These are phyloP conservation scores for Colletotrichum horii DNA, from an alignment of 2,329 filamentous ascomycete genomes.

Conservation along the genomic window DNA sequence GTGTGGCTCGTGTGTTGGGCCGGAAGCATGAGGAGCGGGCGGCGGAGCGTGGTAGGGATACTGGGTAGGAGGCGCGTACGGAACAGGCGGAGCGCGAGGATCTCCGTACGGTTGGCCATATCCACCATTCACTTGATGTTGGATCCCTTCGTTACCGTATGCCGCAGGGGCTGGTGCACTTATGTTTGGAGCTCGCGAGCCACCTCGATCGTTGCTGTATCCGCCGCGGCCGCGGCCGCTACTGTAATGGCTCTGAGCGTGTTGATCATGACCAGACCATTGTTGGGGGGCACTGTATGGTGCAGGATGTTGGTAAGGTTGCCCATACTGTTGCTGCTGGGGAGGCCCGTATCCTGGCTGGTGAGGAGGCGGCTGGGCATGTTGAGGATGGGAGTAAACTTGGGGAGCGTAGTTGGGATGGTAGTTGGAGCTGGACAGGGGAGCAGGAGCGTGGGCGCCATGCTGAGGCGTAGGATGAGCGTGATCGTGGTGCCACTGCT, in stretches of 20 bases:
- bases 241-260: constrained; percentile 41
- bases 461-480: constrained; percentile 37
- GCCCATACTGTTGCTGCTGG: constrained; percentile 40
- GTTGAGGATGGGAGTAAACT: constrained; percentile 49
- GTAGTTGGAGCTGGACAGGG: constrained; percentile 59
- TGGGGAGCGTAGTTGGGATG: constrained; percentile 66
- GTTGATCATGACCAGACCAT: constrained; percentile 37
- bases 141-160: constrained; percentile 30
- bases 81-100: constrained; percentile 37
- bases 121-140: constrained; percentile 36
- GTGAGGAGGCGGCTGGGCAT: constrained; percentile 33
- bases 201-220: constrained; percentile 49
- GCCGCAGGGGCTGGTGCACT: constrained; percentile 37
- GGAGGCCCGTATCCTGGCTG: constrained; percentile 48
- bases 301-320: constrained; percentile 40
- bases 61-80: constrained; percentile 31
- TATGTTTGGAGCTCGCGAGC: constrained; percentile 38
- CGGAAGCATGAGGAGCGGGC: constrained; percentile 39
- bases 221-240: constrained; percentile 46
- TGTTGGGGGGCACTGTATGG: constrained; percentile 34
- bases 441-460: constrained; percentile 47
- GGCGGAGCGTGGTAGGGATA: constrained; percentile 42
- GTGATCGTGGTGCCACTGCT: constrained; percentile 48
- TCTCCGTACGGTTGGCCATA: constrained; percentile 48
- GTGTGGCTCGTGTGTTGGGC: constrained; percentile 37